Base-by-base conservation (phyloP, 2,329 filamentous ascomycete species). In the Chaetomium olivaceum region DNA sequence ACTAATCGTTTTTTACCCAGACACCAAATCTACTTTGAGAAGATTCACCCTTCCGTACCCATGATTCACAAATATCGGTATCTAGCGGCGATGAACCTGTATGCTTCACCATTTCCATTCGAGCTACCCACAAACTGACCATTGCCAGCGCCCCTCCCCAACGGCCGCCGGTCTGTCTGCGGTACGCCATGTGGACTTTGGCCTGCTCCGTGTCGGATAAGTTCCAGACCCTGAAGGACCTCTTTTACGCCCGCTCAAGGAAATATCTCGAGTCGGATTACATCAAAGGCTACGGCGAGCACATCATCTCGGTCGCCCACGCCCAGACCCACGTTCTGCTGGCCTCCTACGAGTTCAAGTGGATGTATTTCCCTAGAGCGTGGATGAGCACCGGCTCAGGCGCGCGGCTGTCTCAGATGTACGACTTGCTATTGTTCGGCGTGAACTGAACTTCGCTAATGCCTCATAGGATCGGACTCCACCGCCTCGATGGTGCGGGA, bases 101-200 rank as follows among this genome's bases (percentile, higher is more conserved):
- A 80, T 70, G 85, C 72, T 63, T 48, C 29, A 4, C 21, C 50
- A 21, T 57, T 9, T 9, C 4, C 31, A 11, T n/a, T 21, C 4
- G 29, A 19, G 2, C 7, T 14, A 16, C 31, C 16, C 33, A 16
- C 31, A 3, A 33, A 39, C 64, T 70, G 33, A 64, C 57, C 39
- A 14, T 27, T 19, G 2, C 43, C 67, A 89, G 86, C 61, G 87
- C 92, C n/a, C 92, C 92, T 21, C 88, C 88, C 68, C 89, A 93
- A 80, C 87, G 94, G 29, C 94, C 95, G 1, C 92, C 94, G 0
- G 88, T 97, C 33, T 92, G 91, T 70, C 80, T 99, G 58, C 88
- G 95, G 71, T 99, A 99, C 78, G 92, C 91, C 63, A 96, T 98
- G 83, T 98, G 94, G 94, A 91, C 90, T n/a, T 80, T 93, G 73